A percentile compares a stretch with the other conserved stretches of the same genome.
Evolutionary conservation across 116 monocot species (phyloP).

Genomic region (Trichopus zeylanicus): DNA sequence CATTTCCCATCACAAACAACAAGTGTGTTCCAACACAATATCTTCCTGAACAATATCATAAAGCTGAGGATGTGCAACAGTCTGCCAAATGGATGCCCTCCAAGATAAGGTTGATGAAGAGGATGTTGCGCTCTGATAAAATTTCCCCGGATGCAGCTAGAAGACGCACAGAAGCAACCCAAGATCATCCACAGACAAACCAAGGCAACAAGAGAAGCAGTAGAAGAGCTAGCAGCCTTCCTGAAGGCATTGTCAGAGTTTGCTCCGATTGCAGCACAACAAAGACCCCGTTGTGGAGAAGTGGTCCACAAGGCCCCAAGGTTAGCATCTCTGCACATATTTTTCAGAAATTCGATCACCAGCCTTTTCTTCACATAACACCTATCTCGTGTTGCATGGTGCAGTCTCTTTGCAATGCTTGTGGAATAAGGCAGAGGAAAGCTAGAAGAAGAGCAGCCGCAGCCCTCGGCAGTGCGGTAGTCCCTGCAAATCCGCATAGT

Average conservation of each 20-base stretch:
- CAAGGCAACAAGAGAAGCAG: conserved; percentile 2
- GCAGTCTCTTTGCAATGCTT: conserved; percentile 89
- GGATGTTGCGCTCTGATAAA: conserved; percentile 29
- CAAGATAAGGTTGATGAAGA: conserved; percentile 48
- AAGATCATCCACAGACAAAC: conserved; percentile 11
- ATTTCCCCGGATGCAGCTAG: background rate
- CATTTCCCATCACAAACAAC: background rate
- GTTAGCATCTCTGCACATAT: conserved; percentile 12
- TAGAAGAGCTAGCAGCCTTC: background rate
- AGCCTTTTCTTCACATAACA: background rate
- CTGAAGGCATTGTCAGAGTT: conserved; percentile 19
- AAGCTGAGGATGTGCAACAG: background rate
- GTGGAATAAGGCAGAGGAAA: conserved; percentile 79
- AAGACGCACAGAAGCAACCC: background rate
- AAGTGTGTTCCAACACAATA: background rate
- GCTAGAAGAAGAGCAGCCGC: conserved; percentile 44
- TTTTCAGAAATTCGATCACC: background rate
- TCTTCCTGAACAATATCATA: background rate
- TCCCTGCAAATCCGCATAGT: background rate
- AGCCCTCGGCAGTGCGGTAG: conserved; percentile 8
- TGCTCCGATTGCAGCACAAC: conserved; percentile 75
- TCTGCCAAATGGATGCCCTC: conserved; percentile 38
- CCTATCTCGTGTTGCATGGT: background rate
- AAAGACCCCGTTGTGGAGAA: conserved; percentile 80
- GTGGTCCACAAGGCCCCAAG: conserved; percentile 77